Evolutionary conservation across 2,329 filamentous ascomycete genomes (phyloP).

Genomic region (Botrytis galanthina): DNA sequence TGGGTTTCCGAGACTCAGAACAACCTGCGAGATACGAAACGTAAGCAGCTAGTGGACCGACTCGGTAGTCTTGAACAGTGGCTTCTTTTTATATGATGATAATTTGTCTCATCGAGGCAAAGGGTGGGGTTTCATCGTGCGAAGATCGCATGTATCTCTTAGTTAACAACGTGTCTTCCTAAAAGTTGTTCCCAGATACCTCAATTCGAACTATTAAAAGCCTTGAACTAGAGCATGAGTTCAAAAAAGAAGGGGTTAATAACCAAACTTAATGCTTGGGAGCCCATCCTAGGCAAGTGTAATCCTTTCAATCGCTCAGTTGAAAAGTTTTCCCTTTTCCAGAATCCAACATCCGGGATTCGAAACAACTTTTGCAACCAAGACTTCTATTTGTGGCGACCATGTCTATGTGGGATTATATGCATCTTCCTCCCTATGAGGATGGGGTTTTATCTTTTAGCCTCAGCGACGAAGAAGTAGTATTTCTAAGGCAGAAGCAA

Average conservation of each 20-base stretch:
- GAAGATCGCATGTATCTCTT: not conserved
- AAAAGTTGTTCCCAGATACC: not conserved
- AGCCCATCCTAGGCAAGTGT: not conserved
- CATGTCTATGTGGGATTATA: constrained; percentile 6
- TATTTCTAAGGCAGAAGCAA: not conserved
- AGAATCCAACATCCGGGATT: not conserved
- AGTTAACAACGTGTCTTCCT: not conserved
- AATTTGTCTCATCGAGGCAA: not conserved
- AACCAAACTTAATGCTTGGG: not conserved
- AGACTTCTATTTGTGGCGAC: not conserved
- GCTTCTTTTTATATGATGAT: not conserved
- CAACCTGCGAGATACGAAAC: not conserved
- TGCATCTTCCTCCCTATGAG: not conserved
- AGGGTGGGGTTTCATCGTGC: not conserved
- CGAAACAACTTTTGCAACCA: not conserved
- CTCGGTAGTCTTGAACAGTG: not conserved
- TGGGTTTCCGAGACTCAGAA: not conserved
- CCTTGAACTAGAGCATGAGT: not conserved
- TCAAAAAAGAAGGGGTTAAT: not conserved
- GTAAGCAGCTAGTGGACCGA: not conserved
- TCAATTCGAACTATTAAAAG: not conserved
- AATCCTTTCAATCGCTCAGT: not conserved
- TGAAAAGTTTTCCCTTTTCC: not conserved
- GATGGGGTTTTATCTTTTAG: not conserved
- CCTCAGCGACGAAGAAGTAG: not conserved